Percentiles rank a stretch among this genome's conserved stretches.
These are phyloP conservation scores for Ceratocystis smalleyi DNA, from an alignment of 2,329 filamentous ascomycete species.

Conservation along the genomic window DNA sequence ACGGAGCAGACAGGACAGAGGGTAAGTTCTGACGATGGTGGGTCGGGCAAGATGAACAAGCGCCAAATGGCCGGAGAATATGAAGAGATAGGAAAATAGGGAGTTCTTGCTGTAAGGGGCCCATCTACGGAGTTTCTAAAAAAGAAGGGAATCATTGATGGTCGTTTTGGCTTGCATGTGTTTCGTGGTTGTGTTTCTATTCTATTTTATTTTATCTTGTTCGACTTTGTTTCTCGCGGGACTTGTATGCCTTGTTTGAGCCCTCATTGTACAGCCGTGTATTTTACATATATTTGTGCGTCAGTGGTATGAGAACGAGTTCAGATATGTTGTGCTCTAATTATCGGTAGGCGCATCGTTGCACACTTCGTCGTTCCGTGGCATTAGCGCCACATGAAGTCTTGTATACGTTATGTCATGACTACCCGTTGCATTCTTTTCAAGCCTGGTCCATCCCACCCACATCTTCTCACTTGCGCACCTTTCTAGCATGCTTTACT, in stretches of 20 bases:
- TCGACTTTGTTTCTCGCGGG: background rate
- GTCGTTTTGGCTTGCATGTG: background rate
- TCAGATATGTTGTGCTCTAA: too few species aligned
- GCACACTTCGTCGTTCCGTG: background rate
- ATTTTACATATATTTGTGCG: too few species aligned
- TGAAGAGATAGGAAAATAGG: background rate
- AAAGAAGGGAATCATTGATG: background rate
- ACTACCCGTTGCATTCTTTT: background rate
- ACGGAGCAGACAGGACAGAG: background rate
- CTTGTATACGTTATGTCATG: background rate
- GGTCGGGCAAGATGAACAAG: background rate
- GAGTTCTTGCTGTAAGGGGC: background rate
- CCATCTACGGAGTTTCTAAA: background rate
- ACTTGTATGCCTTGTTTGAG: background rate
- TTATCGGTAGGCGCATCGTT: too few species aligned
- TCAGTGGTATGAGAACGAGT: too few species aligned
- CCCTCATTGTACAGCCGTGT: too few species aligned
- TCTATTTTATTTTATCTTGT: background rate
- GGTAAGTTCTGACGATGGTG: background rate
- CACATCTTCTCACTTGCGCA: constrained; percentile 45
- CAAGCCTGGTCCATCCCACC: background rate
- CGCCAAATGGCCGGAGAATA: background rate
- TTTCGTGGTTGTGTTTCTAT: too few species aligned
- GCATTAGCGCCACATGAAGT: background rate
- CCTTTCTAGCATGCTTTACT: constrained; percentile 77